Evolutionary conservation across 306 rosid species (phyloP), one percentile per base, ranked within the genome.

Genomic region (Vigna trinervia): DNA sequence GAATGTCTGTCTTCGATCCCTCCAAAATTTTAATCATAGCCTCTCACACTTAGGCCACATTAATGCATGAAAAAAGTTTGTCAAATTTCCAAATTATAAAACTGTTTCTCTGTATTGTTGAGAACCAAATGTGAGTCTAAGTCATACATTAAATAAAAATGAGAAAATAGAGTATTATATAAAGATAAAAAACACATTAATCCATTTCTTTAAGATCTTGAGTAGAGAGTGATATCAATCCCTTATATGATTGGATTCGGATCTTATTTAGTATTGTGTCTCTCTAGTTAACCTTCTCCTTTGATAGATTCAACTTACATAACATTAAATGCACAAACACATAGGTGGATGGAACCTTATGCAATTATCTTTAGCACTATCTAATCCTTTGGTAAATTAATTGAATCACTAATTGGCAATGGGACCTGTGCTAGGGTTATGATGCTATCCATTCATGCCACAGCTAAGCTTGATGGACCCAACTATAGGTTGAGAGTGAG

Each of bases 1-100:
- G 90, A 90, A 88, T 90, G 90, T 90, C 87, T 90, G 88, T 90
- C 92, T 78, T 82, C 80, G 63, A 79, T 82, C 67, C 85, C 78
- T 90, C 89, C 87, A 86, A 85, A 83, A 52, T 13, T 71, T 80
- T 48, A 62, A 84, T 41, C 28, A 38, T 38, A 64, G 12, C 73
- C 58, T 43, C 23, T 20, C 48, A 36, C 74, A 50, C 47, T 11
- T 36, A 28, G 46, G 13, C 70, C 12, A 19, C 63, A 78, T 86
- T 75, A 87, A 81, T 84, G 81, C 76, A 58, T 67, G 75, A 50
- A 53, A 71, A 57, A 58, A 9, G 54, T 39, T 61, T 72, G 34
- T 77, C 73, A 51, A 59, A 12, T 69, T 46, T 30, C 5, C 30
- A 64, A 48, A 52, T 10, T 19, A 41, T 12, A 22, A 63, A 71